These are phyloP conservation scores for Francoa sonchifolia DNA, from an alignment of 441 rosid genomes.

Conservation along the genomic window DNA sequence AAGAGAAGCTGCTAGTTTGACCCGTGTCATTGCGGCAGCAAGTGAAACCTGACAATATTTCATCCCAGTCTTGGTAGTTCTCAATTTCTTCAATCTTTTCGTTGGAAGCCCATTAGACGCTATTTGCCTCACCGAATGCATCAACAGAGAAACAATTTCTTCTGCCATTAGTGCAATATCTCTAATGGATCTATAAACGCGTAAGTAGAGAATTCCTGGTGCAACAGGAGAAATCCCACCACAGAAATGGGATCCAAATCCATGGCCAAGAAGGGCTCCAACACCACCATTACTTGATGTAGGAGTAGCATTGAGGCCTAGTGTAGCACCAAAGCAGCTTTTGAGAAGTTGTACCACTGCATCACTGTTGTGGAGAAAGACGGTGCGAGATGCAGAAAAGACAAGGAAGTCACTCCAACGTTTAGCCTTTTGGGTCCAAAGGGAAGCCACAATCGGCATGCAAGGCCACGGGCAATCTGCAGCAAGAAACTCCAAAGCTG, in stretches of 20 bases:
- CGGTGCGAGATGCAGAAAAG: constrained; percentile 73
- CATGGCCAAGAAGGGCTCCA: constrained; percentile 79
- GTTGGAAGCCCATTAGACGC: constrained; percentile 32
- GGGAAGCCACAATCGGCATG: constrained; percentile 71
- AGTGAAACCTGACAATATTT: constrained; percentile 48
- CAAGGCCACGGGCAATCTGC: constrained; percentile 86
- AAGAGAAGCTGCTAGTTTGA: constrained; percentile 59
- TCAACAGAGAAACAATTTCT: constrained; percentile 50
- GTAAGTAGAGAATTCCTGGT: constrained; percentile 65
- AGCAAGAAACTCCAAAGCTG: constrained; percentile 61
- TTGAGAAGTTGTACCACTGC: constrained; percentile 62
- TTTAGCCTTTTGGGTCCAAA: constrained; percentile 81
- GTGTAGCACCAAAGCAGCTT: constrained; percentile 60
- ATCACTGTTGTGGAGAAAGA: constrained; percentile 55
- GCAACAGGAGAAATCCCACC: constrained; percentile 72
- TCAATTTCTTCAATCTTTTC: constrained; percentile 32
- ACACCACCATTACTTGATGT: constrained; percentile 47
- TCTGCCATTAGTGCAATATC: constrained; percentile 43
- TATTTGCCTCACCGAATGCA: constrained; percentile 50
- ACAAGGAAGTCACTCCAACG: constrained; percentile 73
- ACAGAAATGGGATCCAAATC: constrained; percentile 62
- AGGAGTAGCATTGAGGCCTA: constrained; percentile 40
- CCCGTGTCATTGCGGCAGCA: constrained; percentile 46
- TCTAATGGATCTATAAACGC: constrained; percentile 51
- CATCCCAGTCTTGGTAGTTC: constrained; percentile 33